A percentile compares a stretch with the other conserved stretches of the same genome.
phyloP scores from a whole-genome alignment of 352 stramenopile species.

The Phytophthora tentaculata region DNA sequence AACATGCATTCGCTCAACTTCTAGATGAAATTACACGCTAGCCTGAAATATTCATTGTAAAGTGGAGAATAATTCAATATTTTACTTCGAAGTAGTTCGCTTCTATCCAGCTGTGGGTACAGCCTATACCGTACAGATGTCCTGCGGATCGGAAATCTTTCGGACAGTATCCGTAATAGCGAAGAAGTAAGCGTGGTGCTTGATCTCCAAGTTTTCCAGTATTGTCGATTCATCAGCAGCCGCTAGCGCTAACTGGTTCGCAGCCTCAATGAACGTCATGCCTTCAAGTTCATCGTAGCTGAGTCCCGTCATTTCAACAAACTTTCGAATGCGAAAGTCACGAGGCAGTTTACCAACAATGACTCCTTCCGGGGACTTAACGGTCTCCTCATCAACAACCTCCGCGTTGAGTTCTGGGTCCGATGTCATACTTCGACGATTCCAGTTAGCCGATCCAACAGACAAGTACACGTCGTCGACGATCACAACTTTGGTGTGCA shows the following conservation, averaged over 20 bases:
- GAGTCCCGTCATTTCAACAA: slow-evolving; percentile 57
- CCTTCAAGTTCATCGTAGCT: slow-evolving; percentile 45
- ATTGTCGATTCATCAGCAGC: slow-evolving; percentile 29
- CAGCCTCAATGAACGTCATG: slow-evolving; percentile 55
- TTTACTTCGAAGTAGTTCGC: no score
- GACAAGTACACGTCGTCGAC: slow-evolving; percentile 72
- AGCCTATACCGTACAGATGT: slow-evolving; percentile 27
- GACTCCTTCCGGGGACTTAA: slow-evolving; percentile 36
- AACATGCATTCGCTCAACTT: no score
- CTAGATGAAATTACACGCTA: no score
- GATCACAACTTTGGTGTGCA: slow-evolving; percentile 62
- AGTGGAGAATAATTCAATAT: no score
- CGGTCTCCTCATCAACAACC: slow-evolving; percentile 48
- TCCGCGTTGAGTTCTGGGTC: slow-evolving; percentile 66
- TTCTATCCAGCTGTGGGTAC: no score
- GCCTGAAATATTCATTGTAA: no score
- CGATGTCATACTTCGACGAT: slow-evolving; percentile 50
- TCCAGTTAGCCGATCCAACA: slow-evolving; percentile 68
- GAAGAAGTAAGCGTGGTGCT: slow-evolving; percentile 24
- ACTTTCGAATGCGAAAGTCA: slow-evolving; percentile 66
- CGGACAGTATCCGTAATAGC: slow-evolving; percentile 18
- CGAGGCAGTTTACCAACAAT: slow-evolving; percentile 47
- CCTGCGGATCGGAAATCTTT: slow-evolving; percentile 25
- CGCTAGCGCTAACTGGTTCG: slow-evolving; percentile 42
- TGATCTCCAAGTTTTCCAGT: slow-evolving; percentile 24